A percentile compares a stretch with the other conserved stretches of the same genome.
These are phyloP conservation scores for Penicillium coffeae DNA, from an alignment of 495 filamentous ascomycete genomes.

Conservation along the genomic window DNA sequence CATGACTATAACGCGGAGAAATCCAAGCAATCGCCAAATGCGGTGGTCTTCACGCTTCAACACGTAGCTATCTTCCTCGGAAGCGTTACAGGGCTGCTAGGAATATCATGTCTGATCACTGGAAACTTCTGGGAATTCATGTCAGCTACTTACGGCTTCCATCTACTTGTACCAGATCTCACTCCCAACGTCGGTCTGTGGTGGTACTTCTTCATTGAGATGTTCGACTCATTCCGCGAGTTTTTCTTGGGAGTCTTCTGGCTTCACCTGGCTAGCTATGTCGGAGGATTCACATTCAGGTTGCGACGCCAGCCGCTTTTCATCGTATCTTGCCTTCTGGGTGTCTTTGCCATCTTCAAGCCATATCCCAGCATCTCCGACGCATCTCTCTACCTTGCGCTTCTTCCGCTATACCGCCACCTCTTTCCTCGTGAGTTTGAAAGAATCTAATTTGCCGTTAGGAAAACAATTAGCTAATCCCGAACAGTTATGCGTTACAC, in stretches of 20 bases:
- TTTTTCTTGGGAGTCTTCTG: constrained; percentile 98
- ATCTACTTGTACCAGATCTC: constrained; percentile 84
- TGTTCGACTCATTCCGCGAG: constrained; percentile 95
- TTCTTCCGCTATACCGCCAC: constrained; percentile 85
- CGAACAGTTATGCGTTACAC: constrained; percentile 81
- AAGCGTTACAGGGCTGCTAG: constrained; percentile 56
- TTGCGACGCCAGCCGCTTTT: constrained; percentile 82
- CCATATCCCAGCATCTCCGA: constrained; percentile 93
- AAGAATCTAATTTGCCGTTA: no score
- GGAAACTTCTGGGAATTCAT: constrained; percentile 81
- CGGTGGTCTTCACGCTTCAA: constrained; percentile 45
- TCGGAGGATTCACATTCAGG: constrained; percentile 75
- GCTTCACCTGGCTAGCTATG: constrained; percentile 87
- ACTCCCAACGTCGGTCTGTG: constrained; percentile 94
- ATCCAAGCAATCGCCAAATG: constrained; percentile 18
- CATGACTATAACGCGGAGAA: constrained; percentile 59
- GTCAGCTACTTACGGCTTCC: constrained; percentile 83
- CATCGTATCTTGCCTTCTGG: constrained; percentile 73
- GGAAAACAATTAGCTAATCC: constrained; percentile 13
- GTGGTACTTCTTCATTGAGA: constrained; percentile 99
- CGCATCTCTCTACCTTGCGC: constrained; percentile 73
- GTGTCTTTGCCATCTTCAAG: constrained; percentile 89
- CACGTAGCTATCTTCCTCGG: constrained; percentile 43
- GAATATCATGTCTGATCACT: constrained; percentile 69
- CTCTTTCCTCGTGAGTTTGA: constrained; percentile 85